Percentiles rank a stretch among this genome's conserved stretches.
Conservation (phyloP, 805 yeast species). For the Phaffomyces opuntiae region DNA sequence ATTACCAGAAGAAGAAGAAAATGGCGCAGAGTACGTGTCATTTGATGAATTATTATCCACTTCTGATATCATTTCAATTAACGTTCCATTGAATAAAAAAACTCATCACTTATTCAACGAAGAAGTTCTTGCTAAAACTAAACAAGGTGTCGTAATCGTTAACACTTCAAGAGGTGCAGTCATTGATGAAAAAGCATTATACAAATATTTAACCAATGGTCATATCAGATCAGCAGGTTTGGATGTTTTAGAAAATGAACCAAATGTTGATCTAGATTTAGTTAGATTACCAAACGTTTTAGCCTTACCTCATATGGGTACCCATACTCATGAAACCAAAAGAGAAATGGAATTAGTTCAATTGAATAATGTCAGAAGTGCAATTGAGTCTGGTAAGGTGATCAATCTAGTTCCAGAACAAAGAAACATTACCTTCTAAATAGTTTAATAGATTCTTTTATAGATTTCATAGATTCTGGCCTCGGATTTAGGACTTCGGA, state of each 20-base stretch:
- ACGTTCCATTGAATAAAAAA: conserved; percentile 66
- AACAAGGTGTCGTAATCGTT: conserved; percentile 65
- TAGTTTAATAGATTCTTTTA: no score
- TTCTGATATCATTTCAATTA: conserved; percentile 67
- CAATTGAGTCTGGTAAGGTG: conserved; percentile 60
- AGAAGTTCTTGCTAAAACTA: conserved; percentile 58
- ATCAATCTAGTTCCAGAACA: conserved; percentile 78
- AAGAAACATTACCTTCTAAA: conserved; percentile 9
- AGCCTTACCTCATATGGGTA: conserved; percentile 86
- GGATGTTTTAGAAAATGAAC: conserved; percentile 75
- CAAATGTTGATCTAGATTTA: conserved; percentile 59
- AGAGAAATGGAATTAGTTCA: conserved; percentile 75
- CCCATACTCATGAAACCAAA: conserved; percentile 69
- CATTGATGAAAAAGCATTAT: conserved; percentile 56
- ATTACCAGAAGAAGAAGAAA: conserved; percentile 54
- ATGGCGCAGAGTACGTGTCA: conserved; percentile 61
- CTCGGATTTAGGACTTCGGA: no score
- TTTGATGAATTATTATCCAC: conserved; percentile 58
- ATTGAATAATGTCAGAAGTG: conserved; percentile 57
- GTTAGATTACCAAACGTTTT: conserved; percentile 59
- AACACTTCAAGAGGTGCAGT: conserved; percentile 91
- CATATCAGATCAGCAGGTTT: conserved; percentile 62
- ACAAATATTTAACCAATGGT: conserved; percentile 51
- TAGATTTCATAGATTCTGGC: no score
- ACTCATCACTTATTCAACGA: conserved; percentile 67